Evolutionary conservation across 352 stramenopile species (phyloP), one percentile per base, ranked within the genome.

Genomic region (Phytophthora kernoviae): DNA sequence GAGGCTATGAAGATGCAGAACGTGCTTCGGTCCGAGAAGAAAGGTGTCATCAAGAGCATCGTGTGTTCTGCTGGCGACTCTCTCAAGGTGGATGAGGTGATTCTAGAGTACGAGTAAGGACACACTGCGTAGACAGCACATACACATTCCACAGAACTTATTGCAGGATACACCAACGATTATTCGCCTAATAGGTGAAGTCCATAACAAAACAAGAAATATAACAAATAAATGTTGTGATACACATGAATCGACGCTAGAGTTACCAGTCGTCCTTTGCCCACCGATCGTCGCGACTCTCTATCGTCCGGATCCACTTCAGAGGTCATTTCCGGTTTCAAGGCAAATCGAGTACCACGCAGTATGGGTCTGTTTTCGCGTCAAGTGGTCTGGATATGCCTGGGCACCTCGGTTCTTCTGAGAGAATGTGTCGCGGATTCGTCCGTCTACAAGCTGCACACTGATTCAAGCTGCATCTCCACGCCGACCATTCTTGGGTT

Each of bases 1-100:
- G 96, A 99, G 70, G 97, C 97, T 14, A 99, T 99, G 97, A 99
- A 99, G 75, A 99, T 99, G 96, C 95, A 98, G 78, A 99, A 99
- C 70, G 87, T 98, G 30, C 80, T 99, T 33, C 89, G 90, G 18
- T 92, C 95, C 12, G 81, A 96, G 68, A 94, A 93, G 68, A 82
- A 73, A n/a, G 93, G 89, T 33, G 58, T 88, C 17, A 86, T 99
- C 61, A 89, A 85, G 44, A 88, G 80, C 36, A 78, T 98, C 54
- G 70, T 79, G 32, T 81, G 81, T 45, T 55, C 78, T 39, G 79
- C 88, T n/a, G 97, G 96, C 22, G 79, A 89, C 30, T 93, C 90
- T 9, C 80, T 99, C 33, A 90, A 90, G 69, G 87, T 97, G 21
- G 91, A 97, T 70, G 82, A 97, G 34, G 68, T 96, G 58, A 96